Base-by-base conservation (phyloP, 2,329 filamentous ascomycete genomes). In the Talaromyces sp. region DNA sequence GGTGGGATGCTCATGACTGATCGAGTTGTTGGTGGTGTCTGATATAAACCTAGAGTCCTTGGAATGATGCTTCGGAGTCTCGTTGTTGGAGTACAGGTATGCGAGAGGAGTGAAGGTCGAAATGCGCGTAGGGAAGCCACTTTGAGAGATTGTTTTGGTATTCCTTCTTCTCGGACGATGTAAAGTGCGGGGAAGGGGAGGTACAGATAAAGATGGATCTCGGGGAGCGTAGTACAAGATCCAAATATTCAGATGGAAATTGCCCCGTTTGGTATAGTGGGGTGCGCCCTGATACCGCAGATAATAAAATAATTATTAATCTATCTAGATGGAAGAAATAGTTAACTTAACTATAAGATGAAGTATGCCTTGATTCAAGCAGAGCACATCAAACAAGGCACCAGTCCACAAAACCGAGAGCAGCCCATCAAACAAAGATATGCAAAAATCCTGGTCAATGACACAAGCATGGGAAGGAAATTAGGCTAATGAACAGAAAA, bases 91-190 rank as follows among this genome's bases (percentile, higher is more conserved):
- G n/a, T 28, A 28, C 25, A 3, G 25, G 37, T 25, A 5, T n/a
- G 19, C 10, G 48, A 50, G 1, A 53, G 15, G 3, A 51, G 28
- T 19, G 41, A 36, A 7, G 57, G 57, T 33, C 57, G 53, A 9
- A 56, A 37, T 22, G 22, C 53, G 39, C 57, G 57, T 37, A 55
- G 39, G 19, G 52, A 21, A 55, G 52, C 57, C 57, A 59, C 52
- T 36, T 52, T 52, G 48, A 52, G 19, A n/a, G 10, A 19, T 35
- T 13, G 2, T 9, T 31, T 10, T 3, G 41, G 10, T 19, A 19
- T 9, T 21, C 4, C 28, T 4, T 10, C 28, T 33, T 19, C 15
- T 4, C 11, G 5, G 3, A 48, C 2, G 2, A 33, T 19, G 33
- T 19, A 13, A 21, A 19, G 28, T 35, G 45, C n/a, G 45, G 45